Evolutionary conservation across 2,329 filamentous ascomycete genomes (phyloP).

Genomic region (Microcera coccophila): DNA sequence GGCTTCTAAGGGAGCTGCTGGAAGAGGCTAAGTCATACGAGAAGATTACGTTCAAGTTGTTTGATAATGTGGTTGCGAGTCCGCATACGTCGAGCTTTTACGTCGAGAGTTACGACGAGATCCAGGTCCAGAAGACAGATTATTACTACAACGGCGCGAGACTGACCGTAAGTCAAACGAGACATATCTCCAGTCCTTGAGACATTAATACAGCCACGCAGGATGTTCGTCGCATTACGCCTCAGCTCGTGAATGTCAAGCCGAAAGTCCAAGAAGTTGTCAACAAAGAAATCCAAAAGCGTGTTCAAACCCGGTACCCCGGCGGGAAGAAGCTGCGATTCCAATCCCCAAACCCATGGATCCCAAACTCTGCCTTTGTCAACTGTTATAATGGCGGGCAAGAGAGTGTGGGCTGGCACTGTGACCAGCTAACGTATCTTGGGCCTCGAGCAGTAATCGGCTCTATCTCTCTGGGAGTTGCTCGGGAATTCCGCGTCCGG

Average conservation of each 20-base stretch:
- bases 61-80: slow-evolving; percentile 79
- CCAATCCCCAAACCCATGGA: slow-evolving; percentile 71
- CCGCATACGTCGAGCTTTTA: slow-evolving; percentile 84
- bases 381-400: slow-evolving; percentile 85
- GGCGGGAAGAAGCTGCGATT: slow-evolving; percentile 68
- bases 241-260: slow-evolving; percentile 68
- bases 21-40: slow-evolving; percentile 68
- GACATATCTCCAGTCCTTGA: too few species aligned
- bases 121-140: slow-evolving; percentile 66
- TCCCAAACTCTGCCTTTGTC: slow-evolving; percentile 85
- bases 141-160: slow-evolving; percentile 82
- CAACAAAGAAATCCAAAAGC: slow-evolving; percentile 68
- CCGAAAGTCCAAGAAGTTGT: slow-evolving; percentile 68
- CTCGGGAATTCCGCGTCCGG: slow-evolving; percentile 88
- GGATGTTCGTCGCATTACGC: slow-evolving; percentile 74
- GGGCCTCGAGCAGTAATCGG: slow-evolving; percentile 87
- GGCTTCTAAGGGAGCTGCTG: slow-evolving; percentile 71
- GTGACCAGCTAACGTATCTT: slow-evolving; percentile 88
- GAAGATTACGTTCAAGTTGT: slow-evolving; percentile 74
- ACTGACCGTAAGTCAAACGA: slow-evolving; percentile 57
- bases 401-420: slow-evolving; percentile 86
- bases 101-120: slow-evolving; percentile 69
- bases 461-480: slow-evolving; percentile 83
- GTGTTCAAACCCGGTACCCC: slow-evolving; percentile 67
- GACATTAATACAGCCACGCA: too few species aligned